Evolutionary conservation across 2,329 filamentous ascomycete genomes (phyloP), one percentile per base, ranked within the genome.

Genomic region (Cladobotryum mycophilum): DNA sequence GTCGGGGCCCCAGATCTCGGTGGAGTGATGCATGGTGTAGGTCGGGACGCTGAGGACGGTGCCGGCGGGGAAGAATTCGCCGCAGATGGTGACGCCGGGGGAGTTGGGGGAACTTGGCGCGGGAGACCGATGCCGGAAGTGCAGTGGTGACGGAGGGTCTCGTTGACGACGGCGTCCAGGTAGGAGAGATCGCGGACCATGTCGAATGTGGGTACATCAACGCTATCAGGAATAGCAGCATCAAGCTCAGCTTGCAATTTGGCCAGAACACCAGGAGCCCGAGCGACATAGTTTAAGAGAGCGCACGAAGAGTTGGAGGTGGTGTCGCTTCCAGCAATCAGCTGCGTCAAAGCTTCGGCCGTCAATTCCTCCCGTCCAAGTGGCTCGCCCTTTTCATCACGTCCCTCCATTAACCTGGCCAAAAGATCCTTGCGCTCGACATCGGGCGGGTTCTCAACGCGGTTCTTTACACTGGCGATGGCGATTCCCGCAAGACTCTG

Each of bases 121-220:
- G 90, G 89, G 0, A 96, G 84, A 3, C 90, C 90, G 56, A 95
- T 86, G 11, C 87, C 86, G 1, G 88, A 93, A 5, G 90, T 95
- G 51, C 81, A 87, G 75, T 96, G 90, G 68, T 89, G 85, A 45
- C 90, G 88, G 64, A 96, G 83, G 0, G 88, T 86, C 70, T 96
- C 90, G 66, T 85, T 84, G 70, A 95, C 85, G 25, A 91, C 84
- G 59, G 76, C 77, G 58, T 84, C 77, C 5, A 95, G 76, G 64
- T 95, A 95, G 1, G 82, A 80, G 18, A 95, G 76, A 53, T 90
- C 81, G 60, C 81, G 82, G 51, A 96, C 82, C 66, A 83, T 79
- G 1, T 86, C 82, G 62, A 81, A 92, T 0, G 74, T 76, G 0
- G 90, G 89, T 0, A 95, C 85, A 5, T 76, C 71, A 5, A 80